Evolutionary conservation across 1,284 basidiomycete genomes (phyloP).

Genomic region (Papiliotrema nemorosa): DNA sequence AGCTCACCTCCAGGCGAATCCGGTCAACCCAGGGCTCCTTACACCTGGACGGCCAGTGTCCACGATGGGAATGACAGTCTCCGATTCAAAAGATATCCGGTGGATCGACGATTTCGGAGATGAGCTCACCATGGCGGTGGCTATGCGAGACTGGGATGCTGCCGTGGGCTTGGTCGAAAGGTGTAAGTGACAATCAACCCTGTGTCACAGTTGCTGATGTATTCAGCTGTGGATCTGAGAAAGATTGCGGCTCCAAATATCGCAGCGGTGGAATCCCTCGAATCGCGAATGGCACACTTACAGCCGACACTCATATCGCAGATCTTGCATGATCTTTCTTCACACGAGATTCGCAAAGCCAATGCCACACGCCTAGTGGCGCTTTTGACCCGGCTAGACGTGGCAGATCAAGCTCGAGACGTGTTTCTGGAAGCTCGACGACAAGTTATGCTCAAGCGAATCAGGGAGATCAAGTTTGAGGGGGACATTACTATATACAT

Average conservation of each 20-base stretch:
- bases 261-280: slow-evolving; percentile 30
- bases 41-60: slow-evolving; percentile 65
- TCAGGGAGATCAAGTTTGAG: slow-evolving; percentile 83
- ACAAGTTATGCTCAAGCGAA: slow-evolving; percentile 68
- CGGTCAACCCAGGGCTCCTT: slow-evolving; percentile 43
- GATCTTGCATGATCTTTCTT: slow-evolving; percentile 69
- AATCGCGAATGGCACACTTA: slow-evolving; percentile 63
- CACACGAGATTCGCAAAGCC: slow-evolving; percentile 73
- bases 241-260: slow-evolving; percentile 53
- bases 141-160: slow-evolving; percentile 81
- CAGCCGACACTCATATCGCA: slow-evolving; percentile 67
- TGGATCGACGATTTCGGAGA: slow-evolving; percentile 91
- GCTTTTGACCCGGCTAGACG: slow-evolving; percentile 69
- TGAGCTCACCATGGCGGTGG: slow-evolving; percentile 85
- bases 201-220: background rate
- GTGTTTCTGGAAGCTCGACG: slow-evolving; percentile 79
- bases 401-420: slow-evolving; percentile 72
- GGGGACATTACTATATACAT: slow-evolving; percentile 60
- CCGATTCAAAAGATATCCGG: slow-evolving; percentile 65
- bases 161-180: slow-evolving; percentile 79
- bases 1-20: background rate
- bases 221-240: slow-evolving; percentile 62
- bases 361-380: slow-evolving; percentile 67
- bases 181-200: too few species aligned
- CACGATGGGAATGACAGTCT: slow-evolving; percentile 57